Evolutionary conservation across 2,329 filamentous ascomycete genomes (phyloP).

Genomic region (Colletotrichum sojae): DNA sequence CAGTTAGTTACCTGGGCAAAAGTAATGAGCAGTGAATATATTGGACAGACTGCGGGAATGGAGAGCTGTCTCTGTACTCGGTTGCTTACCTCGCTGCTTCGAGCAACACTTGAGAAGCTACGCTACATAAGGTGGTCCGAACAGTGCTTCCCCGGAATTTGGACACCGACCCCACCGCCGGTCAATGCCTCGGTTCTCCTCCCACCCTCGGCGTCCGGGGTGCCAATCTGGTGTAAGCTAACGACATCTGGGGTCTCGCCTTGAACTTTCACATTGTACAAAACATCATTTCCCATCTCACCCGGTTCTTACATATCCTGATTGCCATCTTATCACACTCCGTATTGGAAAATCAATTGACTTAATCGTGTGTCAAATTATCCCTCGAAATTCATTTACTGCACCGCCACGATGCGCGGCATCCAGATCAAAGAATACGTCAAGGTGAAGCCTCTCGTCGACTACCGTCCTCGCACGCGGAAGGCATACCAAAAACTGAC

Average conservation of each 20-base stretch:
- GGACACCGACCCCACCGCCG: slow-evolving; percentile 23
- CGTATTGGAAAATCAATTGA: neutral
- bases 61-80: too few relatives aligned
- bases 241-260: slow-evolving; percentile 11
- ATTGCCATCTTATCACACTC: neutral
- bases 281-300: neutral
- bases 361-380: neutral
- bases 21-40: too few relatives aligned
- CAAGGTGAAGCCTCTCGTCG: slow-evolving; percentile 65
- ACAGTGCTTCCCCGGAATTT: slow-evolving; percentile 28
- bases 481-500: neutral
- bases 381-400: neutral
- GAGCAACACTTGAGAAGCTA: too few relatives aligned
- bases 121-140: neutral
- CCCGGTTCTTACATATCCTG: neutral
- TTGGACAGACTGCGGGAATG: too few relatives aligned
- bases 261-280: neutral
- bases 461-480: slow-evolving; percentile 19
- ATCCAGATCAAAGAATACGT: slow-evolving; percentile 83
- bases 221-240: slow-evolving; percentile 31
- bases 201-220: slow-evolving; percentile 31
- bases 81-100: too few relatives aligned
- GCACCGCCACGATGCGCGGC: slow-evolving; percentile 73
- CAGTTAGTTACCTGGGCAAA: too few relatives aligned
- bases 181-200: slow-evolving; percentile 35